Conservation (phyloP, 1,284 basidiomycete genomes). For the Phellopilus nigrolimitatus region DNA sequence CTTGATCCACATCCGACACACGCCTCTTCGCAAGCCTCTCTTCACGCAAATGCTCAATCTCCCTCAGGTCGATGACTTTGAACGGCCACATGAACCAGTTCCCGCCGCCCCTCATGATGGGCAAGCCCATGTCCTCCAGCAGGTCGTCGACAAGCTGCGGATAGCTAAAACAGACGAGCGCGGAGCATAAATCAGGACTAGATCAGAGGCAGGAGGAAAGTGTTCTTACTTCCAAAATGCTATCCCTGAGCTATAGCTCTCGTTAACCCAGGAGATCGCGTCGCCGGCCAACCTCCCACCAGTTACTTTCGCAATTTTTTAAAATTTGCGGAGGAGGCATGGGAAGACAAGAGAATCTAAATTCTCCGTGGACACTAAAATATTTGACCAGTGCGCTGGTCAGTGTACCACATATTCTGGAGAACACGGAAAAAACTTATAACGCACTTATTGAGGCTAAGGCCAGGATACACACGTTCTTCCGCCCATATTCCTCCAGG, state of each 20-base stretch:
- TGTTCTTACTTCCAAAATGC: slow-evolving; percentile 41
- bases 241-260: slow-evolving; percentile 41
- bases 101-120: too few relatives aligned
- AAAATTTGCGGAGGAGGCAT: slow-evolving; percentile 43
- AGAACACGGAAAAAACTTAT: too few relatives aligned
- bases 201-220: not conserved
- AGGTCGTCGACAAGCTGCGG: too few relatives aligned
- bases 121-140: too few relatives aligned
- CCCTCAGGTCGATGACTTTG: too few relatives aligned
- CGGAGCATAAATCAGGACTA: not conserved
- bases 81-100: too few relatives aligned
- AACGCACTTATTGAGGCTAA: slow-evolving; percentile 54
- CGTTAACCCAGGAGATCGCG: slow-evolving; percentile 41
- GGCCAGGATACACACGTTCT: slow-evolving; percentile 47
- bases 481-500: too few relatives aligned
- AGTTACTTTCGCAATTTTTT: slow-evolving; percentile 28
- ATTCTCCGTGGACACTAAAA: slow-evolving; percentile 55
- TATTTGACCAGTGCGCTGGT: not conserved
- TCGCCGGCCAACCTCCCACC: slow-evolving; percentile 46
- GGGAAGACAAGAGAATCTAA: slow-evolving; percentile 44
- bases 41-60: too few relatives aligned
- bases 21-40: too few relatives aligned
- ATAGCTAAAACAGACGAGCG: too few relatives aligned
- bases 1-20: too few relatives aligned
- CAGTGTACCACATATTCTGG: not conserved